Evolutionary conservation across 1,139 yeast genomes (phyloP).

Genomic region (Nakaseomyces sp.): DNA sequence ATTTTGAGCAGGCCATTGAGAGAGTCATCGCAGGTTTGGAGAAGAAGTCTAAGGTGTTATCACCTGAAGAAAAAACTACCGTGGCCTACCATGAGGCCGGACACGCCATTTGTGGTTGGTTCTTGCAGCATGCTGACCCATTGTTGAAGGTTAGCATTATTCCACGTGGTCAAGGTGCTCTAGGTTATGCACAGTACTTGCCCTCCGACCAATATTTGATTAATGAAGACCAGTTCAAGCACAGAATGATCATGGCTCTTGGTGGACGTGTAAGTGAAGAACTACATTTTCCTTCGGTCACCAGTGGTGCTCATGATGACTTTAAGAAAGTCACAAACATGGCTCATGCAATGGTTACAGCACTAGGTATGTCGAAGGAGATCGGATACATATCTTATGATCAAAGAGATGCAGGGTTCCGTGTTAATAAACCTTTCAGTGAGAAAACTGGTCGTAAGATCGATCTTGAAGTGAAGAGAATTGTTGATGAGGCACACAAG

Average conservation of each 20-base stretch:
- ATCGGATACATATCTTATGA: slow-evolving; percentile 69
- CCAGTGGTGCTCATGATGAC: slow-evolving; percentile 77
- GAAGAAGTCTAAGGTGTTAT: slow-evolving; percentile 57
- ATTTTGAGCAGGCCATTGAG: slow-evolving; percentile 75
- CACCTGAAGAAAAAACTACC: slow-evolving; percentile 62
- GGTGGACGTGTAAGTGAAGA: slow-evolving; percentile 80
- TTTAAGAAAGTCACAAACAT: slow-evolving; percentile 69
- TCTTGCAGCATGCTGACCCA: slow-evolving; percentile 63
- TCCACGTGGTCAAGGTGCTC: slow-evolving; percentile 78
- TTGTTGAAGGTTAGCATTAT: slow-evolving; percentile 70
- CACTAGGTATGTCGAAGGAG: slow-evolving; percentile 65
- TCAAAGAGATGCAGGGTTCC: slow-evolving; percentile 41
- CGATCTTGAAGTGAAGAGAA: slow-evolving; percentile 75
- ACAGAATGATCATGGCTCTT: slow-evolving; percentile 71
- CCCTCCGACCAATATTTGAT: slow-evolving; percentile 69
- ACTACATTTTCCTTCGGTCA: slow-evolving; percentile 64
- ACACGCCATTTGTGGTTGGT: slow-evolving; percentile 78
- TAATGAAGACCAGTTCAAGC: slow-evolving; percentile 55
- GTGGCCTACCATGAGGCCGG: slow-evolving; percentile 84
- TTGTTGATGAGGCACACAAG: slow-evolving; percentile 68
- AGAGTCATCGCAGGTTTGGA: slow-evolving; percentile 77
- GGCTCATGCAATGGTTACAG: slow-evolving; percentile 71
- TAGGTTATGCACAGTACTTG: slow-evolving; percentile 75
- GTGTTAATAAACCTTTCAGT: slow-evolving; percentile 80
- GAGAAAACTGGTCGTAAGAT: slow-evolving; percentile 74